These are phyloP conservation scores for Saccharomycopsis capsularis DNA, from an alignment of 805 yeast genomes.

Conservation along the genomic window DNA sequence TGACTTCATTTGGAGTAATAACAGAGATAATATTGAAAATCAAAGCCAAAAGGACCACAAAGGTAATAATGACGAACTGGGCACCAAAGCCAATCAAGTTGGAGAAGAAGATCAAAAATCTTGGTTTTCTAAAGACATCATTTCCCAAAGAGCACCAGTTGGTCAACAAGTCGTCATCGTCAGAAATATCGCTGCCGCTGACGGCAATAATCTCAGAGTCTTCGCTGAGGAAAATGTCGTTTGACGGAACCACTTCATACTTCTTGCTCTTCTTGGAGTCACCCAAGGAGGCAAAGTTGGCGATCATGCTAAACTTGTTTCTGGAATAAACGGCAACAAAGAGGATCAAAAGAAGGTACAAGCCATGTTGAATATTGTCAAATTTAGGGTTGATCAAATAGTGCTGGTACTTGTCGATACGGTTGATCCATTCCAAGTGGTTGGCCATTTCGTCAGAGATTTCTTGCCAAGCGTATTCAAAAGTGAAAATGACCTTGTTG, in stretches of 20 bases:
- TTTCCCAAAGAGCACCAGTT: constrained; percentile 11
- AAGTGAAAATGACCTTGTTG: constrained; percentile 27
- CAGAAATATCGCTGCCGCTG: neutral
- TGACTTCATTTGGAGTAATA: constrained; percentile 9
- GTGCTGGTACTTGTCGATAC: constrained; percentile 25
- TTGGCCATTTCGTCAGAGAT: constrained; percentile 18
- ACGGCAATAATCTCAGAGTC: neutral
- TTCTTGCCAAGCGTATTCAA: constrained; percentile 27
- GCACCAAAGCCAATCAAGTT: constrained; percentile 16
- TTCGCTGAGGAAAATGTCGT: neutral
- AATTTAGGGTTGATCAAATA: constrained; percentile 25
- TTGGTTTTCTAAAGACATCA: constrained; percentile 16
- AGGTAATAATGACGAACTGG: neutral
- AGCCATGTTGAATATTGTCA: constrained; percentile 22
- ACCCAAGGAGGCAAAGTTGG: neutral
- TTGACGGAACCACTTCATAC: no score
- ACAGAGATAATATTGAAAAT: constrained; percentile 9
- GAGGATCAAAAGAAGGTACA: constrained; percentile 13
- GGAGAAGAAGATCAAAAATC: constrained; percentile 3
- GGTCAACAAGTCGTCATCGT: constrained; percentile 1
- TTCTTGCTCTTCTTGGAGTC: neutral
- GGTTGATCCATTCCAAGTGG: constrained; percentile 10
- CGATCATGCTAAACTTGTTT: neutral
- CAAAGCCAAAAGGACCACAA: neutral
- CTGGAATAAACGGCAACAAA: constrained; percentile 2